These are phyloP conservation scores for Citrus australasica DNA, from an alignment of 345 rosid species.

Conservation along the genomic window DNA sequence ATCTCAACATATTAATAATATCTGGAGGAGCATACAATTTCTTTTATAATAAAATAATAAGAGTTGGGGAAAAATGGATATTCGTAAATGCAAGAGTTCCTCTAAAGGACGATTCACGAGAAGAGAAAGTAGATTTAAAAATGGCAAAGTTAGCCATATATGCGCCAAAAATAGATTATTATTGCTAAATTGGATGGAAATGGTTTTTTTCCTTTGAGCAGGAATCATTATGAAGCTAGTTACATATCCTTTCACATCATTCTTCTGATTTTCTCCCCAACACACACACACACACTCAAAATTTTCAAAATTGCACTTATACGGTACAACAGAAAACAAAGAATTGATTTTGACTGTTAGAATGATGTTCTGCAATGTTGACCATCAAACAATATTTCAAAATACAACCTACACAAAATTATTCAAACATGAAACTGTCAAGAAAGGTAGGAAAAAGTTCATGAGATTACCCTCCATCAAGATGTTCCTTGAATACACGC, in stretches of 20 bases:
- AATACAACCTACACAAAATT: constrained; percentile 4
- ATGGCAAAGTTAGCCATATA: not conserved
- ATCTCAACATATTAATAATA: not conserved
- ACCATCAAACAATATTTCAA: constrained; percentile 7
- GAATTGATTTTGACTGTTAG: not conserved
- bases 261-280: not conserved
- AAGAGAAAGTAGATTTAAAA: not conserved
- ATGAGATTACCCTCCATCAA: constrained; percentile 90
- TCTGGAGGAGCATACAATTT: not conserved
- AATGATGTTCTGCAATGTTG: constrained; percentile 1
- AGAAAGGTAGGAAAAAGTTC: constrained; percentile 5
- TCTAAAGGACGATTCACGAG: not conserved
- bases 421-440: not conserved
- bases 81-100: not conserved
- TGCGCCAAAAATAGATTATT: not conserved
- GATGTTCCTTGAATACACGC: constrained; percentile 93
- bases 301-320: not conserved
- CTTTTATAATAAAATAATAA: not conserved
- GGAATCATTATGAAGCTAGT: not conserved
- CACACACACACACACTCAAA: too few species aligned
- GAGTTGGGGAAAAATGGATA: not conserved
- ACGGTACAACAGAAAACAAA: not conserved
- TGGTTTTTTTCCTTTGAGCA: not conserved
- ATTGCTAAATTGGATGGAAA: not conserved
- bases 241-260: not conserved